Base-by-base conservation (phyloP, 495 filamentous ascomycete species). In the Articulospora tetracladia region DNA sequence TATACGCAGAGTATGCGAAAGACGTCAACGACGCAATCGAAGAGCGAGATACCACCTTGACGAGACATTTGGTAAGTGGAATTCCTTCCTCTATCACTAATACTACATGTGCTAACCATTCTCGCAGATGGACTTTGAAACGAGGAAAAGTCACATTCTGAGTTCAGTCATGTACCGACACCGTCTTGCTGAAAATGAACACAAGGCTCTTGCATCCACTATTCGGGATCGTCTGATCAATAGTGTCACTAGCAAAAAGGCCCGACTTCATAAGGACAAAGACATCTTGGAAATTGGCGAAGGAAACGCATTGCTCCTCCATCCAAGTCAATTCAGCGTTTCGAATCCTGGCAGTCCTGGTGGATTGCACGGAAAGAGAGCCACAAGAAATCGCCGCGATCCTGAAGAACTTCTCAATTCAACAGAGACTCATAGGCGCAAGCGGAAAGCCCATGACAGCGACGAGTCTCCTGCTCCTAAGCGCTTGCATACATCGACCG, bases 301-400 rank as follows among this genome's bases (percentile, higher is more conserved):
- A 66, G 87, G 84, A 59, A 95, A 89, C 64, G 90, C 94, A 13
- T 82, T 95, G 4, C 85, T 97, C 28, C 82, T 96, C 7, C 91
- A 98, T 66, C 93, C 95, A 15, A 93, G 88, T 63, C 94, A 98
- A 68, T 97, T 92, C 73, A 89, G 87, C 71, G 84, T 96, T 59
- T 86, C 84, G 64, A 89, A 90, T 69, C 86, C 86, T 25, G 76
- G 88, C 17, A 92, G 89, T 69, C 90, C 92, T 12, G 89, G 92
- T 49, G 89, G 89, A 32, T 77, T 88, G 23, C 89, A 92, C 67
- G 85, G 84, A 60, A 91, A 91, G 66, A 82, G 93, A 54, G 89
- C 92, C 59, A 97, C 93, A 15, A 77, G 93, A 52, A 80, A 92
- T 62, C 86, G 91, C 25, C 82, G 89, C 48, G 91, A 93, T 30